These are phyloP conservation scores for Penicillium maclennaniae DNA, from an alignment of 495 filamentous ascomycete genomes.

Conservation along the genomic window DNA sequence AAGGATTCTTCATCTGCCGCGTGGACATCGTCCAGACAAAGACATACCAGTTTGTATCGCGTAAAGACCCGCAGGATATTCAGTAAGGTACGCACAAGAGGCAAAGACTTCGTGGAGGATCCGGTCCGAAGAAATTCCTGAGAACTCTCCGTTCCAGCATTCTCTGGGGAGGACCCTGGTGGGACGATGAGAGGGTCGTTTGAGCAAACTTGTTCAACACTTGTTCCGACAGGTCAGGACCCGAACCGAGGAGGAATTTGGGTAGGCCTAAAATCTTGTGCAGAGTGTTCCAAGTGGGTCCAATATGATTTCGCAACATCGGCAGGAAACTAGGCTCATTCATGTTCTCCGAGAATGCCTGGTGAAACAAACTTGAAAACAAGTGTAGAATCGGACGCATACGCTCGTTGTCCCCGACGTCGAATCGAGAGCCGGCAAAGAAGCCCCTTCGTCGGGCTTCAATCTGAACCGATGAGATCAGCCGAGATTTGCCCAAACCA, in stretches of 20 bases:
- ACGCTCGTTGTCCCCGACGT: slow-evolving; percentile 60
- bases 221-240: slow-evolving; percentile 47
- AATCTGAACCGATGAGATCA: slow-evolving; percentile 53
- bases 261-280: slow-evolving; percentile 52
- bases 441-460: slow-evolving; percentile 62
- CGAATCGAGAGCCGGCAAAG: slow-evolving; percentile 69
- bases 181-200: no score
- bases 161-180: slow-evolving; percentile 35
- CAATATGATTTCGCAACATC: slow-evolving; percentile 58
- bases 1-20: slow-evolving; percentile 69
- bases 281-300: slow-evolving; percentile 62
- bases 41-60: slow-evolving; percentile 64
- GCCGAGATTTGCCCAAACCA: slow-evolving; percentile 66
- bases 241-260: background rate
- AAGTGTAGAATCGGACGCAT: slow-evolving; percentile 49
- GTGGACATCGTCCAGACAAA: slow-evolving; percentile 70
- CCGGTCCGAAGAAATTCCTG: slow-evolving; percentile 2
- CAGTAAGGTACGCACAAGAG: slow-evolving; percentile 65
- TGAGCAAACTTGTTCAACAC: no score
- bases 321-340: slow-evolving; percentile 67
- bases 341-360: slow-evolving; percentile 73
- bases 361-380: slow-evolving; percentile 65
- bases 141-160: slow-evolving; percentile 1
- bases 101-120: slow-evolving; percentile 56
- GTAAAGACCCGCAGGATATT: slow-evolving; percentile 67